Evolutionary conservation across 192 early-diverging fungal species (phyloP).

Genomic region (Dispira simplex): DNA sequence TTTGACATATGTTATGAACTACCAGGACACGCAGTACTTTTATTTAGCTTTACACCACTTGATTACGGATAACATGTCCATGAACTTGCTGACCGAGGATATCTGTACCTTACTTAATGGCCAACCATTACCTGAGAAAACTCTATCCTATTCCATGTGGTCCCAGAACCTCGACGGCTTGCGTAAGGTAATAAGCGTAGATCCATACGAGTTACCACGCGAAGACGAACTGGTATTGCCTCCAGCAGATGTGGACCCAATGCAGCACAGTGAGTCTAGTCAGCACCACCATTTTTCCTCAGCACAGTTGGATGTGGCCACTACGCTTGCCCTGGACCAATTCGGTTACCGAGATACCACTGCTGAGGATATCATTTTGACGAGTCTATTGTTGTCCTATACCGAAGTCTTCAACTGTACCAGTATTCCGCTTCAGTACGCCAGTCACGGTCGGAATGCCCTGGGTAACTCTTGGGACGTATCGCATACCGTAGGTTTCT

Average conservation of each 20-base stretch:
- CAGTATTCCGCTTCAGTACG: neutral
- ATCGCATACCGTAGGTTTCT: neutral
- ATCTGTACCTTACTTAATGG: constrained; percentile 7
- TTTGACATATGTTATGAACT: neutral
- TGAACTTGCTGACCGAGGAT: constrained; percentile 16
- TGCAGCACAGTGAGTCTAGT: neutral
- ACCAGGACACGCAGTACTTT: constrained; percentile 11
- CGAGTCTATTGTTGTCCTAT: neutral
- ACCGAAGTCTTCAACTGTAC: neutral
- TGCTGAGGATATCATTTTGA: neutral
- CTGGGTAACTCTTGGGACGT: neutral
- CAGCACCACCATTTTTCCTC: neutral
- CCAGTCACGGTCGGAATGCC: neutral
- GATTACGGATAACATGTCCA: constrained; percentile 16
- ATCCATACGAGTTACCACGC: neutral
- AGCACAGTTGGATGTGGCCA: neutral
- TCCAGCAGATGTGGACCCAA: too few species aligned
- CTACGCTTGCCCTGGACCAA: neutral
- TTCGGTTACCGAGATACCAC: neutral
- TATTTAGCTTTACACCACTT: constrained; percentile 18
- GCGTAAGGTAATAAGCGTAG: too few species aligned
- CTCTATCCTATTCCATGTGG: constrained; percentile 14
- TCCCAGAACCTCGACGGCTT: neutral
- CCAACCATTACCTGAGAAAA: constrained; percentile 11
- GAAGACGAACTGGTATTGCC: too few species aligned